Conservation (phyloP, 345 rosid genomes). For the Eucalyptus globulus region DNA sequence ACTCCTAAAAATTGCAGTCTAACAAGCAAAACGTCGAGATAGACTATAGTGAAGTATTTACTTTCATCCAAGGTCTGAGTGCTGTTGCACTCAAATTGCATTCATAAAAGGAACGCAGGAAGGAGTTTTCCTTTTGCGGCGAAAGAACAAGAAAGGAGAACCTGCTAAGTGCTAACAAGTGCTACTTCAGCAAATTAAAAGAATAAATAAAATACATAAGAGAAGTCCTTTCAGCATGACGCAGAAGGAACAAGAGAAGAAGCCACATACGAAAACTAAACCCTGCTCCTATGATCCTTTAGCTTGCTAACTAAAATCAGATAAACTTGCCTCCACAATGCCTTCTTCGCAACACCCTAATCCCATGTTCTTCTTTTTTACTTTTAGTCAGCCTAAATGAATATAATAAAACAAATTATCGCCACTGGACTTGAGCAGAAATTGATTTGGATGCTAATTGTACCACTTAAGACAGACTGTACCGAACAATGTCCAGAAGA, state of each 20-base stretch:
- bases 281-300: not conserved
- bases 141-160: not conserved
- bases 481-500: accelerated
- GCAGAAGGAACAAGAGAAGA: not conserved
- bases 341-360: too few relatives aligned
- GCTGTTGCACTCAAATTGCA: not conserved
- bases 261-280: not conserved
- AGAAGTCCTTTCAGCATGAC: not conserved
- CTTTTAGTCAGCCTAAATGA: too few relatives aligned
- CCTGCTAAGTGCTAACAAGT: not conserved
- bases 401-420: not conserved
- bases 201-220: not conserved
- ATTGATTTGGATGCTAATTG: not conserved
- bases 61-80: not conserved
- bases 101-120: not conserved
- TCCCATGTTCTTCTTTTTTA: too few relatives aligned
- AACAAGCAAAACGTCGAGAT: not conserved
- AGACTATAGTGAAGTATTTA: not conserved
- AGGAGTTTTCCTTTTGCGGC: not conserved
- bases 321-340: accelerated
- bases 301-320: not conserved
- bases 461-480: not conserved
- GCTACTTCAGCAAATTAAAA: not conserved
- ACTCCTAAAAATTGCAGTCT: not conserved
- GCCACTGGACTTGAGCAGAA: not conserved